These are phyloP conservation scores for Aquilaria yunnanensis DNA, from an alignment of 345 rosid genomes.

Conservation along the genomic window DNA sequence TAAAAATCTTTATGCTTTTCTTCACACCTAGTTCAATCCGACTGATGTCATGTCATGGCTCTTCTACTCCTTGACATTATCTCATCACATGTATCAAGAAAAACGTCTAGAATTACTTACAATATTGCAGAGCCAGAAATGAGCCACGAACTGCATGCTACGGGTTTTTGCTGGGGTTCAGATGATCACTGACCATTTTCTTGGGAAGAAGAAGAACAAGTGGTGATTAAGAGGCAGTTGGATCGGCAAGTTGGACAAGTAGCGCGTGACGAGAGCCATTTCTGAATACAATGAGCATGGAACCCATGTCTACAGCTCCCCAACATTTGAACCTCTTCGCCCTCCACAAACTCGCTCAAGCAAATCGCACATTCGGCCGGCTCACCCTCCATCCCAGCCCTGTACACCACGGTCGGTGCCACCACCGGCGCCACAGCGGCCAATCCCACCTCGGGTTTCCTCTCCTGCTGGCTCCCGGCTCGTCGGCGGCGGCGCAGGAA, in stretches of 20 bases:
- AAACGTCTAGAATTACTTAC: too few relatives aligned
- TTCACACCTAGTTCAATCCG: too few relatives aligned
- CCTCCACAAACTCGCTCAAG: conserved; percentile 57
- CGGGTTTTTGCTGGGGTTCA: not conserved
- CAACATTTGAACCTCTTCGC: conserved; percentile 53
- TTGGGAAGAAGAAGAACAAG: conserved; percentile 8
- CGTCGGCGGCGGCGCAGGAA: conserved; percentile 25
- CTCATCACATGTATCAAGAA: too few relatives aligned
- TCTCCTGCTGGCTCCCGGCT: conserved; percentile 15
- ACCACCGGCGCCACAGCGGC: conserved; percentile 12
- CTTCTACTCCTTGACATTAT: too few relatives aligned
- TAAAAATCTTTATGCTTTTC: too few relatives aligned
- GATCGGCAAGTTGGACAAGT: conserved; percentile 84
- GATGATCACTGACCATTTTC: not conserved
- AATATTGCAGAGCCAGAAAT: too few relatives aligned
- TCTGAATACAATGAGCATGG: conserved; percentile 62
- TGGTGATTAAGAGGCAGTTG: conserved; percentile 19
- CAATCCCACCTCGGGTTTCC: conserved; percentile 26
- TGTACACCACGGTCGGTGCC: conserved; percentile 34
- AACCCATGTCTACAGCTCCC: conserved; percentile 69
- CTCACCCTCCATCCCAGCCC: conserved; percentile 42
- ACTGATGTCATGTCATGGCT: too few relatives aligned
- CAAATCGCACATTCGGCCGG: conserved; percentile 73
- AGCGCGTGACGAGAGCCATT: conserved; percentile 53
- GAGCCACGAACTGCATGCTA: not conserved